phyloP scores from a whole-genome alignment of 129 eudicot species.

The Tagetes patula region DNA sequence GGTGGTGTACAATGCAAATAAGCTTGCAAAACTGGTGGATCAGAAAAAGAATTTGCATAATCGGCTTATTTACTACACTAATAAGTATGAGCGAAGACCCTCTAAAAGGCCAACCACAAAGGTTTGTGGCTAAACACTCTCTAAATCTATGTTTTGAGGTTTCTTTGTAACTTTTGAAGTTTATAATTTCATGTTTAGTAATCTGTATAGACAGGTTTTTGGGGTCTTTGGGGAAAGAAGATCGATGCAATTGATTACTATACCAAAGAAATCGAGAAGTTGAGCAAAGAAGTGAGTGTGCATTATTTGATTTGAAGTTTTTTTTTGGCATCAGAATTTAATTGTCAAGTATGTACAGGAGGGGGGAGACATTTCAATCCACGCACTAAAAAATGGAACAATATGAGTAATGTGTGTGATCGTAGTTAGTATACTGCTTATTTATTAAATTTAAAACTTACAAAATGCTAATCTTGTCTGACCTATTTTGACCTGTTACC shows the following conservation, averaged over 20 bases:
- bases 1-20: constrained; percentile 92
- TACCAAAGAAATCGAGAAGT: constrained; percentile 63
- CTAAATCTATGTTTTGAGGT: background rate
- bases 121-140: constrained; percentile 46
- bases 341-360: background rate
- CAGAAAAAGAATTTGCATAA: constrained; percentile 60
- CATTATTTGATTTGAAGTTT: background rate
- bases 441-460: background rate
- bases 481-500: background rate
- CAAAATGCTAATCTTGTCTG: background rate
- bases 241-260: constrained; percentile 88
- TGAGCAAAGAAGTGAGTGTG: constrained; percentile 59
- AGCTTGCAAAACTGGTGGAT: constrained; percentile 74
- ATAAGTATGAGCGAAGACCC: constrained; percentile 67
- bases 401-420: background rate
- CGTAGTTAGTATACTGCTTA: background rate
- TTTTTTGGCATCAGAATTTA: constrained; percentile 5
- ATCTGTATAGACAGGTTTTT: constrained; percentile 90
- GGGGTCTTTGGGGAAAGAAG: constrained; percentile 86
- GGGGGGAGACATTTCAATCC: background rate
- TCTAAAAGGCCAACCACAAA: constrained; percentile 58
- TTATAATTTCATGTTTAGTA: constrained; percentile 29
- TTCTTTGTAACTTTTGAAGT: background rate
- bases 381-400: background rate
- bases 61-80: constrained; percentile 76